Evolutionary conservation across 768 basidiomycete genomes (phyloP), one percentile per base, ranked within the genome.

Genomic region (Galerina sulciceps): DNA sequence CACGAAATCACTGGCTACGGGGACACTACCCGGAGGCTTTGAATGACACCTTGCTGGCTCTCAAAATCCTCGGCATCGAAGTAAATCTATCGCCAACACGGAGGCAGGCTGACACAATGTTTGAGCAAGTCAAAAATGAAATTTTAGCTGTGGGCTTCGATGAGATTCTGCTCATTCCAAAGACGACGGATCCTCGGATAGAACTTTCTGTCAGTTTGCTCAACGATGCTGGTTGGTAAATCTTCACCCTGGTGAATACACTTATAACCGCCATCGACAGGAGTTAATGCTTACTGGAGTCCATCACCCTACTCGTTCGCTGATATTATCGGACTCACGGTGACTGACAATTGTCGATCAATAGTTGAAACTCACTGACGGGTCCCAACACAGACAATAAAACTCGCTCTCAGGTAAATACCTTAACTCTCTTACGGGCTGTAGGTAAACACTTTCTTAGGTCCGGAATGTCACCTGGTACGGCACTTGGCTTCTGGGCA

Each of bases 261-360:
- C 45, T 49, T 15, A 45, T 31, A 15, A 47, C 45, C 18, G 22
- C 53, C 14, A 10, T 31, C 44, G 13, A 51, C 48, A 88, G 87
- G 86, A 4, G 82, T 83, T 26, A 87, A 87, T 68, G 87, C 89
- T 10, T 90, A 89, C 64, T 90, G 89, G 89, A 87, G 82, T 62
- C 78, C 82, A 11, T 76, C 78, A 1, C 72, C 79, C 10, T 79
- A 79, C 52, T 81, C 81, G 1, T 85, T 88, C 63, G 73, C 80
- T 10, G 87, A 87, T 68, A 74, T 86, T 15, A 84, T 90, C 48
- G 89, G 89, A 14, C 73, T 89, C 41, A 89, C 85, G 62, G 89
- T 89, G 57, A 43, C 83, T 74, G 26, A 34, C 10, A 26, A 46
- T 55, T n/a, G 15, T 35, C 23, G 18, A 8, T 37, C 37, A 4